These are phyloP conservation scores for Xylaria sp. DNA, from an alignment of 2,329 filamentous ascomycete species.

Conservation along the genomic window DNA sequence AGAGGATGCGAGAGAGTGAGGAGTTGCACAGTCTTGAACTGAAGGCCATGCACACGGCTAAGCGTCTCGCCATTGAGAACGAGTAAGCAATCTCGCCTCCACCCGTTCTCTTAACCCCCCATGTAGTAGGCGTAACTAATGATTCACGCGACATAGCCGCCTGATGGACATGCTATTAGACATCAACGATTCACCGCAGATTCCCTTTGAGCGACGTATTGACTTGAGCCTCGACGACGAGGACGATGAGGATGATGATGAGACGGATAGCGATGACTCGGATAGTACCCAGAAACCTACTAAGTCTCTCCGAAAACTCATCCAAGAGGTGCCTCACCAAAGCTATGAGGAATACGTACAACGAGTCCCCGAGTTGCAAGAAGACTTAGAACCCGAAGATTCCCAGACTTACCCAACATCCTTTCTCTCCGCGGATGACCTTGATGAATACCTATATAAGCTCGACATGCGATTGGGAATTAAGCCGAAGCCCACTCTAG, in stretches of 20 bases:
- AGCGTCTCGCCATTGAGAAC: slow-evolving; percentile 86
- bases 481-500: slow-evolving; percentile 55
- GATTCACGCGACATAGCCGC: slow-evolving; percentile 61
- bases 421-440: slow-evolving; percentile 72
- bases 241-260: slow-evolving; percentile 47
- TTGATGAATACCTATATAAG: slow-evolving; percentile 75
- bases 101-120: slow-evolving; percentile 26
- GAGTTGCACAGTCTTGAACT: slow-evolving; percentile 81
- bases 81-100: slow-evolving; percentile 72
- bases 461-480: slow-evolving; percentile 60
- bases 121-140: slow-evolving; percentile 30
- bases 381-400: slow-evolving; percentile 56
- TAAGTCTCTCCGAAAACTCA: slow-evolving; percentile 57
- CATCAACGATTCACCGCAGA: slow-evolving; percentile 82
- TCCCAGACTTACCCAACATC: slow-evolving; percentile 63
- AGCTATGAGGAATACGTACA: slow-evolving; percentile 62
- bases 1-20: slow-evolving; percentile 80
- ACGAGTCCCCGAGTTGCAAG: slow-evolving; percentile 63
- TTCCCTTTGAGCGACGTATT: slow-evolving; percentile 76
- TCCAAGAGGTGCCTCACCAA: slow-evolving; percentile 58
- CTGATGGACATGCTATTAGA: slow-evolving; percentile 88
- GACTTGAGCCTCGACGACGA: slow-evolving; percentile 64
- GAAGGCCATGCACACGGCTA: slow-evolving; percentile 79
- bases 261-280: slow-evolving; percentile 50
- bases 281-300: slow-evolving; percentile 45